Evolutionary conservation across 202 grass and related monocot genomes (phyloP), one percentile per base, ranked within the genome.

Genomic region (Schoenoplectus triqueter): DNA sequence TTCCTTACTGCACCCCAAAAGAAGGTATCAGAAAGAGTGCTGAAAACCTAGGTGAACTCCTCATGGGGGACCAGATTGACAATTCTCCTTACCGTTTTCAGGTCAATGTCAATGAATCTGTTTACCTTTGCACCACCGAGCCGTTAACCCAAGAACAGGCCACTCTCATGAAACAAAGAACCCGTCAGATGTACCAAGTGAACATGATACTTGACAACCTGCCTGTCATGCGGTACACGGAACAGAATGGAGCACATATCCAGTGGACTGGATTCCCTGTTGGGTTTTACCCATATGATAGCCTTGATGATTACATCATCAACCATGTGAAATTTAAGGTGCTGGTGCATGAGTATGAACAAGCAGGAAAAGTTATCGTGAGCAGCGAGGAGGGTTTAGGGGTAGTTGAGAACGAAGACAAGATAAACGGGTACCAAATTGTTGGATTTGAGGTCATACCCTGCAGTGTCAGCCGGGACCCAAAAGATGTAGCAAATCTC

Each of bases 51-150:
- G 91, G 91, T 1, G 91, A 93, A 83, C 82, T 93, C 40, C 88
- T 93, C 80, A 93, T 90, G 91, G 91, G 91, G 3, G 91, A 93
- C 69, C 91, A 93, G 73, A 93, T 93, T 2, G 91, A 93, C 86
- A 93, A 87, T 75, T 93, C 91, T 21, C 91, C 91, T 2, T 93
- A 93, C 68, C 91, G 84, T 49, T 93, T 93, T 62, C 86, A 14
- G 0, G 73, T 93, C 80, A 90, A 93, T 3, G n/a, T 82, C 14
- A 83, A 93, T 1, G 91, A 93, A 87, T 88, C 86, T 0, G 66
- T 93, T 42, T 90, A 88, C 67, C 80, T 93, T 10, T 93, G 91
- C 80, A 93, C 91, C 74, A 93, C 91, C 2, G 75, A 90, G 3
- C 80, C 91, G 0, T 85, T 93, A 87, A 87, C 75, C 82, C 82